Base-by-base conservation (phyloP, 129 eudicot genomes). In the Centella asiatica region DNA sequence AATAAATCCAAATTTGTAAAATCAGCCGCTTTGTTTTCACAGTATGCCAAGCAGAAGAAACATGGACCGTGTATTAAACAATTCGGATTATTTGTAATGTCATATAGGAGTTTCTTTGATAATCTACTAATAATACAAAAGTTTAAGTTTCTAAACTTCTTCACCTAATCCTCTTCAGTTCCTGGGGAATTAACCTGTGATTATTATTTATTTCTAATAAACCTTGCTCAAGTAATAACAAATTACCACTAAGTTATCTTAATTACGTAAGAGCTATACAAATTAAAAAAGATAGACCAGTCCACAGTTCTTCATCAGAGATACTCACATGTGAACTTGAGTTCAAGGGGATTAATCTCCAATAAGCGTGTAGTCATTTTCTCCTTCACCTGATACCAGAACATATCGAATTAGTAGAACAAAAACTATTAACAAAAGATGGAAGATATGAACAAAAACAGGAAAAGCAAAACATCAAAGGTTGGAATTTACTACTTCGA, bases 271-370 rank as follows among this genome's bases (percentile, higher is more conserved):
- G 49, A 22, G 3, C 34, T 19, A 56, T 26, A 19, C 25, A 23
- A 7, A 61, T 8, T 8, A 2, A 45, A 10, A 55, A 44, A 46
- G 22, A 60, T 46, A 46, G 6, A 14, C 34, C 52, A 36, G 25
- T 17, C 34, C 13, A 13, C 5, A 31, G 45, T 50, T 36, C 23
- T 24, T 45, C 44, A 39, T 39, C 32, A 9, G 37, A 60, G 2
- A 20, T 27, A 46, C 95, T 54, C 74, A 86, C 95, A 75, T 70
- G 65, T 54, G 77, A 86, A 86, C 75, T 77, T 79, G 74, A 86
- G 87, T 72, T 78, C 80, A 44, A 69, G 68, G 19, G 80, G 84
- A 58, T 80, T 80, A 37, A 86, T 62, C 71, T 80, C 90, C 74
- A 86, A 56, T 22, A 86, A 34, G 18, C 74, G 73, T 32, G 67